Base-by-base conservation (phyloP, 148 eudicot genomes). In the Heliamphora exappendiculata region DNA sequence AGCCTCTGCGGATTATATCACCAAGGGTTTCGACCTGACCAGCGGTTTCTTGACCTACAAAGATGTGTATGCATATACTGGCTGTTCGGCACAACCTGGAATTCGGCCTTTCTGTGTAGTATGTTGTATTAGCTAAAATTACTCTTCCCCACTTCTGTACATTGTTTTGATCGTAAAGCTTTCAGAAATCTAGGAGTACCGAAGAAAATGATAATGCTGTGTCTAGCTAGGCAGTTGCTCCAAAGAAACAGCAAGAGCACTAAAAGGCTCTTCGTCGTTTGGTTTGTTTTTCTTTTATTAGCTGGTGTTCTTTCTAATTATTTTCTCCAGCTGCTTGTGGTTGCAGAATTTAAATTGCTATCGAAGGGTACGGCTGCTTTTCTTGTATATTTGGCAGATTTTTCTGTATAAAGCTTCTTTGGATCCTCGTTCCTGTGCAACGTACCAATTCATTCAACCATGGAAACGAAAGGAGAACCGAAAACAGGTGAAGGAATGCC, bases 131-230 rank as follows among this genome's bases (percentile, higher is more conserved):
- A 58, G 69, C 62, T 65, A 47, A 77, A 77, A 66, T 34, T 20
- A 68, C 64, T 54, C 71, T 67, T 26, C 33, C 47, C 26, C 9
- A 2, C 63, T 41, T 65, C 67, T 79, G 82, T 79, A 74, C 28
- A 79, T 79, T 39, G 47, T 79, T 74, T 75, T 19, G 67, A 9
- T 39, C 70, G 70, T 65, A 55, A 45, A 60, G 41, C 65, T 67
- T 42, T 42, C 31, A 68, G 73, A 66, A 42, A 78, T 41, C 28
- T 54, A 64, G 24, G 63, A 73, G 73, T 63, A 19, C 44, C n/a
- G n/a, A 20, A 39, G 64, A 51, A 20, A 41, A 26, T 29, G n/a
- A 50, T 17, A 24, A 26, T 37, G 4, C 49, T 72, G 64, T 63
- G 13, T 62, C 49, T 63, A 36, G 62, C 33, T 28, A 39, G 60